A percentile compares a stretch with the other conserved stretches of the same genome.
phyloP scores from a whole-genome alignment of 2,329 filamentous ascomycete genomes.

The Boeremia exigua region DNA sequence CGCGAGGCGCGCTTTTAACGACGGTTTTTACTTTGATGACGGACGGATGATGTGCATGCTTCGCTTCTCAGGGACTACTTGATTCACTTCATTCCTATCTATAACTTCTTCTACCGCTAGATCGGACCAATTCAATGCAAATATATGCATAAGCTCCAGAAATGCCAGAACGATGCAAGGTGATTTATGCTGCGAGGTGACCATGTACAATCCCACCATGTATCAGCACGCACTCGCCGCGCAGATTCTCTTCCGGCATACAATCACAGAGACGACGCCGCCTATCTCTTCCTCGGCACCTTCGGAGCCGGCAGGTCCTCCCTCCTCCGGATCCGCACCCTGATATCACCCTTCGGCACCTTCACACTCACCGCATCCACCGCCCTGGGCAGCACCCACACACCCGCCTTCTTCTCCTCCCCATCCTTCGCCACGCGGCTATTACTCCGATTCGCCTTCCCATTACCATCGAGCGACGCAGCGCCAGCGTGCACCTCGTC shows the following conservation, averaged over 20 bases:
- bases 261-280: not conserved
- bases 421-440: conserved; percentile 11
- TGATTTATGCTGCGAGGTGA: not conserved
- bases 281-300: conserved; percentile 12
- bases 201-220: not conserved
- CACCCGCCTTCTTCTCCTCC: conserved; percentile 31
- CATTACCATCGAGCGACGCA: conserved; percentile 21
- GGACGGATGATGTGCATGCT: conserved; percentile 7
- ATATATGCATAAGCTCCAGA: not conserved
- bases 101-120: conserved; percentile 10
- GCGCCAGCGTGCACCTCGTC: conserved; percentile 40
- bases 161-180: not conserved
- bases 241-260: not conserved
- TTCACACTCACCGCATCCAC: conserved; percentile 56
- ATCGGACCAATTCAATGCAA: conserved; percentile 2
- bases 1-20: not conserved
- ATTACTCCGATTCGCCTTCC: conserved; percentile 9
- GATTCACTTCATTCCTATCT: not conserved
- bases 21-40: conserved; percentile 15
- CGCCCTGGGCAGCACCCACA: conserved; percentile 60
- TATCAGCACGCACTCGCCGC: too few relatives aligned
- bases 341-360: conserved; percentile 59
- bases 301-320: conserved; percentile 23
- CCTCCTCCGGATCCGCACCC: conserved; percentile 59
- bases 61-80: conserved; percentile 4